These are phyloP conservation scores for Davidsoniella australis DNA, from an alignment of 2,329 filamentous ascomycete species.

Conservation along the genomic window DNA sequence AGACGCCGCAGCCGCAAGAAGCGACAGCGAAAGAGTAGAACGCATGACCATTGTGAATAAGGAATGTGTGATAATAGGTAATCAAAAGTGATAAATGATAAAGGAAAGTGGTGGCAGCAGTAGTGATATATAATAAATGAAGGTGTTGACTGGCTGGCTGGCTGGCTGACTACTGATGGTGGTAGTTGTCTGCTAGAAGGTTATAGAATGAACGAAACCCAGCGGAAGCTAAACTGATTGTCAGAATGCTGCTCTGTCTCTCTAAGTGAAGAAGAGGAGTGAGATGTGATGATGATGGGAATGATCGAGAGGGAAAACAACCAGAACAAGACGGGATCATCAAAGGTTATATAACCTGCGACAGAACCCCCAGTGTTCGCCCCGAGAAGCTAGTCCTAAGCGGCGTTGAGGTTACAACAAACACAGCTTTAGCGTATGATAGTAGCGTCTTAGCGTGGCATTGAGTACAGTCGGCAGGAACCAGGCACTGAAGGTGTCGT, in stretches of 20 bases:
- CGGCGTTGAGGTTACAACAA: no score
- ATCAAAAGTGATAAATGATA: neutral
- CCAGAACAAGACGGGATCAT: slow-evolving; percentile 5
- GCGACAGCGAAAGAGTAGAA: slow-evolving; percentile 19
- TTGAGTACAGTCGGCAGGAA: no score
- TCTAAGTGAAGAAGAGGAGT: slow-evolving; percentile 1
- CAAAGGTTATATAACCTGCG: neutral
- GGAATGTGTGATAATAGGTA: neutral
- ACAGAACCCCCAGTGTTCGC: slow-evolving; percentile 5
- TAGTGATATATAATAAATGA: neutral
- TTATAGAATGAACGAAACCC: slow-evolving; percentile 7
- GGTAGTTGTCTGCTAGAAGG: neutral
- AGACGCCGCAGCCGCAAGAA: slow-evolving; percentile 21
- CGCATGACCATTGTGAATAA: slow-evolving; percentile 21
- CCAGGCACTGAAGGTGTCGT: no score
- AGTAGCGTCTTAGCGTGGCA: no score
- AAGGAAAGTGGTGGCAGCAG: neutral
- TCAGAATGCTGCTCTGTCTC: slow-evolving; percentile 1
- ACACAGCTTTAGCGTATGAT: no score
- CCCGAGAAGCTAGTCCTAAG: no score
- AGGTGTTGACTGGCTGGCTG: no score
- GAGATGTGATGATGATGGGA: slow-evolving; percentile 3
- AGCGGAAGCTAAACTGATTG: no score
- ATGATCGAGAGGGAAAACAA: neutral
- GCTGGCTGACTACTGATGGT: no score